phyloP scores from a whole-genome alignment of 331 rosid species.

The Rhamnella rubrinervis region DNA sequence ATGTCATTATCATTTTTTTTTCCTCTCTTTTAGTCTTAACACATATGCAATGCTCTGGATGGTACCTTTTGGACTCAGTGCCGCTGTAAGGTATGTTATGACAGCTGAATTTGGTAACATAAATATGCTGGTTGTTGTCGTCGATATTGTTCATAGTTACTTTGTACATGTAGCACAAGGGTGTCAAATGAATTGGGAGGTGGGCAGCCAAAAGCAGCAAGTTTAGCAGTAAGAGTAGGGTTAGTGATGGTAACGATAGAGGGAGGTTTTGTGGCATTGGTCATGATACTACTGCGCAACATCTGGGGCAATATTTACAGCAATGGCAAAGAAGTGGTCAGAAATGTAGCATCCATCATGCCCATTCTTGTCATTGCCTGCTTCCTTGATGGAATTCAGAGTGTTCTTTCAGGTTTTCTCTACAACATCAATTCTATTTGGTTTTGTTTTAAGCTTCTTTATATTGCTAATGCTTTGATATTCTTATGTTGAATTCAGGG shows the following conservation, averaged over 20 bases:
- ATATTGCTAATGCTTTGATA: neutral
- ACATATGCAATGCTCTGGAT: conserved; percentile 28
- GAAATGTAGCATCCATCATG: conserved; percentile 11
- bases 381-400: conserved; percentile 25
- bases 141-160: neutral
- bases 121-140: neutral
- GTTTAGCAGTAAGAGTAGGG: conserved; percentile 1
- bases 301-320: conserved; percentile 20
- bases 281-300: conserved; percentile 11
- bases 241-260: conserved; percentile 11
- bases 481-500: neutral
- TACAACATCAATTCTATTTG: too few species aligned
- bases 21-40: conserved; percentile 15
- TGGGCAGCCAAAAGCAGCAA: conserved; percentile 18
- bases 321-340: conserved; percentile 16
- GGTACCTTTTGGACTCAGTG: conserved; percentile 28
- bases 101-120: too few species aligned
- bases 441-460: neutral
- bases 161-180: conserved; percentile 3
- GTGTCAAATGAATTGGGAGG: conserved; percentile 26
- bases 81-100: conserved; percentile 17
- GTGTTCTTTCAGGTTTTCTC: conserved; percentile 24
- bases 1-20: neutral
- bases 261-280: conserved; percentile 5
- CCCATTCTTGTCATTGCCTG: conserved; percentile 17